A percentile compares a stretch with the other conserved stretches of the same genome.
Conservation (phyloP, 2,329 filamentous ascomycete species). For the Arachnopeziza araneosa region DNA sequence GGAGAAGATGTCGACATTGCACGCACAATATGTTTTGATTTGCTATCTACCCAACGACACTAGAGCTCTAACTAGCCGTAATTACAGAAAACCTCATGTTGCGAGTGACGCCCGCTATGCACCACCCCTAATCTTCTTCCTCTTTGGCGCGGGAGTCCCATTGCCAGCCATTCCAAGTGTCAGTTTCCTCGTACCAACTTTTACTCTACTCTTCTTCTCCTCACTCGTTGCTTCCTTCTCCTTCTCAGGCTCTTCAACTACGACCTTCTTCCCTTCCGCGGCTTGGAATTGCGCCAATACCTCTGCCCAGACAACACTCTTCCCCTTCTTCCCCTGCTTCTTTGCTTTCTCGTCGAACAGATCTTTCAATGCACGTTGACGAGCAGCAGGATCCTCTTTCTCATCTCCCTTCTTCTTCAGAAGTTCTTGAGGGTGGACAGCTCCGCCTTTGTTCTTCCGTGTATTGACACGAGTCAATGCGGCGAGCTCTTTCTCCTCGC, state of each 20-base stretch:
- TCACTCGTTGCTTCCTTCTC: slow-evolving; percentile 11
- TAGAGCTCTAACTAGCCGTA: too few species aligned
- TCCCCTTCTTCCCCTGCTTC: slow-evolving; percentile 24
- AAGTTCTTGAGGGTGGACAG: slow-evolving; percentile 30
- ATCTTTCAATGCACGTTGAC: slow-evolving; percentile 32
- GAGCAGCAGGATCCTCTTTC: slow-evolving; percentile 35
- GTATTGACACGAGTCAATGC: slow-evolving; percentile 40
- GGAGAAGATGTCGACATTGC: too few species aligned
- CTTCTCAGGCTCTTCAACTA: slow-evolving; percentile 5
- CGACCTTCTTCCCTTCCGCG: slow-evolving; percentile 16
- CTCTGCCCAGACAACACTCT: slow-evolving; percentile 29
- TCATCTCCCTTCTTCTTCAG: slow-evolving; percentile 33
- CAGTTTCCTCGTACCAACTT: slow-evolving; percentile 25
- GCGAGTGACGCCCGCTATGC: not conserved
- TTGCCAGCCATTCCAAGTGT: slow-evolving; percentile 27
- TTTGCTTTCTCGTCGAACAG: slow-evolving; percentile 29
- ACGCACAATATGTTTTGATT: too few species aligned
- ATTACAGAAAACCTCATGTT: too few species aligned
- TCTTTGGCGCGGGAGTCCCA: slow-evolving; percentile 30
- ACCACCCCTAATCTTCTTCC: slow-evolving; percentile 16
- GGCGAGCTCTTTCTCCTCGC: slow-evolving; percentile 38
- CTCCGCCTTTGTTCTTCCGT: slow-evolving; percentile 39
- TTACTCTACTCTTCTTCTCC: slow-evolving; percentile 21
- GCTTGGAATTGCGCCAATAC: slow-evolving; percentile 27
- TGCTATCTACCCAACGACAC: too few species aligned